Conservation (phyloP, 495 filamentous ascomycete species). For the Penicillium simplicissimum region DNA sequence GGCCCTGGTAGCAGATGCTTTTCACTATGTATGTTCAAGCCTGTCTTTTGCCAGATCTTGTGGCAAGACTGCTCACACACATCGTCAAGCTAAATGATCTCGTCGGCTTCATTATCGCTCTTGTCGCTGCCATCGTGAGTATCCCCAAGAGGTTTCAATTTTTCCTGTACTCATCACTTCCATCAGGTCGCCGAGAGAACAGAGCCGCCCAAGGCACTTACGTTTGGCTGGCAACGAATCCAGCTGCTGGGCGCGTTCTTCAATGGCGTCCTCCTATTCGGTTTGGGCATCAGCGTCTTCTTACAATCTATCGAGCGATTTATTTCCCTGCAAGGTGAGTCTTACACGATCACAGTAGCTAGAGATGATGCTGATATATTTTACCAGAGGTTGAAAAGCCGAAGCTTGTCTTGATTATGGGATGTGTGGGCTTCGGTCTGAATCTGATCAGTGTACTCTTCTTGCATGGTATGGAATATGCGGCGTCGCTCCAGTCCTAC, state of each 20-base stretch:
- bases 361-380: constrained; percentile 17
- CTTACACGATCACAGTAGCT: background rate
- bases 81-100: constrained; percentile 79
- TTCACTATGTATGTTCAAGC: constrained; percentile 73
- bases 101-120: constrained; percentile 78
- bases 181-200: constrained; percentile 20
- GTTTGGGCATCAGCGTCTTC: constrained; percentile 83
- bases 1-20: constrained; percentile 87
- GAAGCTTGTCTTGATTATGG: constrained; percentile 74
- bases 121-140: constrained; percentile 60
- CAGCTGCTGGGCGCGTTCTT: constrained; percentile 84
- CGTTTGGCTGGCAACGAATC: constrained; percentile 73
- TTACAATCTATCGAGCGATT: constrained; percentile 84
- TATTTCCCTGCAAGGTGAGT: constrained; percentile 38
- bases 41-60: background rate
- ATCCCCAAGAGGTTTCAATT: too few species aligned
- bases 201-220: constrained; percentile 33
- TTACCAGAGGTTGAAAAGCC: constrained; percentile 20
- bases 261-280: constrained; percentile 86
- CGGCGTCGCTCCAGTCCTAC: background rate
- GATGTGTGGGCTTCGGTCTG: constrained; percentile 72
- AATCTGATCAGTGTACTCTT: constrained; percentile 81
- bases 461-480: constrained; percentile 59
- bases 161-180: too few species aligned
- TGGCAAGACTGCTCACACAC: background rate